These are phyloP conservation scores for Carex myosuroides DNA, from an alignment of 176 grass and related monocot species.

Conservation along the genomic window DNA sequence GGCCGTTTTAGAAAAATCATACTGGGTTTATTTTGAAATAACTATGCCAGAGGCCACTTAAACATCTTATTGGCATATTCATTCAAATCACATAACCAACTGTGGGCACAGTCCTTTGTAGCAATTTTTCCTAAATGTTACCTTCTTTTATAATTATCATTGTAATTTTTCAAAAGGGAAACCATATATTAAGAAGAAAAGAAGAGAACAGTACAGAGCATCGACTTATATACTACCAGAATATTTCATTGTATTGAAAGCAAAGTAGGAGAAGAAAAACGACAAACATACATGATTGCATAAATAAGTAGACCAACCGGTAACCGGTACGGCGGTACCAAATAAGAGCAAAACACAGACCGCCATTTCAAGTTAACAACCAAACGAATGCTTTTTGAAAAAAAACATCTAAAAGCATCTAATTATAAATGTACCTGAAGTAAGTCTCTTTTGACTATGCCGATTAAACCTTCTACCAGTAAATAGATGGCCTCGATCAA, in stretches of 20 bases:
- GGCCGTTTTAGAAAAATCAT: neutral
- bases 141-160: neutral
- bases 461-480: constrained; percentile 21
- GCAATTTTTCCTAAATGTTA: neutral
- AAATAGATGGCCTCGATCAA: constrained; percentile 62
- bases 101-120: neutral
- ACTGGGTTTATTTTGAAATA: neutral
- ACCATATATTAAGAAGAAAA: neutral
- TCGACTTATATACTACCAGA: neutral
- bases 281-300: neutral
- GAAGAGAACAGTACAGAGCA: neutral
- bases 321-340: neutral
- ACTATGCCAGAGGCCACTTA: neutral
- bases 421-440: constrained; percentile 45
- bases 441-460: constrained; percentile 36
- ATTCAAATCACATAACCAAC: neutral
- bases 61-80: neutral
- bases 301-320: neutral
- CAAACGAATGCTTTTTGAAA: neutral
- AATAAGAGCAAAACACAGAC: neutral
- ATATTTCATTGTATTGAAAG: neutral
- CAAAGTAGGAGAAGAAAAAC: neutral
- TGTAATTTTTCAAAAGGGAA: neutral
- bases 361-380: neutral
- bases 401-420: neutral